Evolutionary conservation across 2,329 filamentous ascomycete genomes (phyloP).

Genomic region (Colletotrichum cordylinicola): DNA sequence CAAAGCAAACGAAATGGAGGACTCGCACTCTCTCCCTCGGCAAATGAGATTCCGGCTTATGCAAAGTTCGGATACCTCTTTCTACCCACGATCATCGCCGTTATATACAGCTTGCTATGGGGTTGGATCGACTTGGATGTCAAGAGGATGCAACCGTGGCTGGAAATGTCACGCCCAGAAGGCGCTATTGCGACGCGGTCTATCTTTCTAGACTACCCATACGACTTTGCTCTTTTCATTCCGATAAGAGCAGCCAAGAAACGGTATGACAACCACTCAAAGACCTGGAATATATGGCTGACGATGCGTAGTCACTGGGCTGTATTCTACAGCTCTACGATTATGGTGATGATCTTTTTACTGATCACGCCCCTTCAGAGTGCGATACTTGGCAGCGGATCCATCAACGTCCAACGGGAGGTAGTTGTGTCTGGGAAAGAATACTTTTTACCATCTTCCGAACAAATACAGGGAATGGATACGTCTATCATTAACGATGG

Average conservation of each 20-base stretch:
- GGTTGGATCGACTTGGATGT: constrained; percentile 65
- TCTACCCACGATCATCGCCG: constrained; percentile 57
- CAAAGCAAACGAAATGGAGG: constrained; percentile 47
- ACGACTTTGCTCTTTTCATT: constrained; percentile 37
- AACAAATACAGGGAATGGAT: constrained; percentile 32
- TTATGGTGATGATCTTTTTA: constrained; percentile 60
- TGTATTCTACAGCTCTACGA: constrained; percentile 51
- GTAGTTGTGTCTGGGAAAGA: too few relatives aligned
- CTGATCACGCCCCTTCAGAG: constrained; percentile 59
- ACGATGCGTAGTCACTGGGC: too few relatives aligned
- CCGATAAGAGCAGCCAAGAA: constrained; percentile 34
- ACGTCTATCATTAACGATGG: constrained; percentile 46
- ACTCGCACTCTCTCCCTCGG: constrained; percentile 29
- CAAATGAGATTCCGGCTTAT: constrained; percentile 37
- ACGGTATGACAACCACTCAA: too few relatives aligned
- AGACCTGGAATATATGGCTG: too few relatives aligned
- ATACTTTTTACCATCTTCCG: too few relatives aligned
- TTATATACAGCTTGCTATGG: constrained; percentile 63
- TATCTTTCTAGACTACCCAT: constrained; percentile 59
- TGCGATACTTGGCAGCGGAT: constrained; percentile 53
- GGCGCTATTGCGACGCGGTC: constrained; percentile 52
- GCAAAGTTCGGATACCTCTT: constrained; percentile 52
- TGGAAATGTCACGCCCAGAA: constrained; percentile 53
- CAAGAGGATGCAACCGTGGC: constrained; percentile 65
- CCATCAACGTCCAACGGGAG: constrained; percentile 30